Base-by-base conservation (phyloP, 441 rosid genomes). In the Geranium incanum region DNA sequence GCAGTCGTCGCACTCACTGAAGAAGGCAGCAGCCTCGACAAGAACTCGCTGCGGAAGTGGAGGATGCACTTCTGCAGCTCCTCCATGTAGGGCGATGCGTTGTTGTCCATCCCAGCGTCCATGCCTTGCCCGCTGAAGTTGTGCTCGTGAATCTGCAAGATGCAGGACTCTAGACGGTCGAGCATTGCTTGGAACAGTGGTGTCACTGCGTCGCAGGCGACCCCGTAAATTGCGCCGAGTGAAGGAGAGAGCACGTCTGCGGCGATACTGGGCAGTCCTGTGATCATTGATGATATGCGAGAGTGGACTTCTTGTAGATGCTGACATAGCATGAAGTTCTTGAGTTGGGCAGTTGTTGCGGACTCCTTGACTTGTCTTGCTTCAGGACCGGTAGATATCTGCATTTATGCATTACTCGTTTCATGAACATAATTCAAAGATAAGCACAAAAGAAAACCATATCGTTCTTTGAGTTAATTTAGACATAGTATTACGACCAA, bases 381-480 rank as follows among this genome's bases (percentile, higher is more conserved):
- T 83, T 95, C 97, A 37, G 87, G 95, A 78, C 99, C 97, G 60
- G 99, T 82, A 50, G 98, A 95, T 77, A 95, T 93, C 98, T 91
- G 95, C 63, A 76, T 87, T 75, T 70, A 43, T 73, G 36, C 76
- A 65, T 48, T 52, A 19, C 36, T 70, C 41, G 55, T 23, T 68
- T 66, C 71, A 75, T 13, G 73, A 77, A 69, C 45, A 43, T 8
- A 16, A 11, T 19, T 50, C 55, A 36, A 48, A 21, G 21, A n/a
- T 1, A 48, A 70, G 12, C 60, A 67, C 65, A 4, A 11, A 69
- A 68, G 36, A 64, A 36, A 36, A 36, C 21, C 21, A 13, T 12
- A 21, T 59, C 52, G 63, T 48, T 65, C 55, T 18, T 23, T 28
- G 43, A 48, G 36, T 3, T 21, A 70, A 36, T 8, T 8, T 19